Base-by-base conservation (phyloP, 1,284 basidiomycete species). In the Earliella scabrosa region DNA sequence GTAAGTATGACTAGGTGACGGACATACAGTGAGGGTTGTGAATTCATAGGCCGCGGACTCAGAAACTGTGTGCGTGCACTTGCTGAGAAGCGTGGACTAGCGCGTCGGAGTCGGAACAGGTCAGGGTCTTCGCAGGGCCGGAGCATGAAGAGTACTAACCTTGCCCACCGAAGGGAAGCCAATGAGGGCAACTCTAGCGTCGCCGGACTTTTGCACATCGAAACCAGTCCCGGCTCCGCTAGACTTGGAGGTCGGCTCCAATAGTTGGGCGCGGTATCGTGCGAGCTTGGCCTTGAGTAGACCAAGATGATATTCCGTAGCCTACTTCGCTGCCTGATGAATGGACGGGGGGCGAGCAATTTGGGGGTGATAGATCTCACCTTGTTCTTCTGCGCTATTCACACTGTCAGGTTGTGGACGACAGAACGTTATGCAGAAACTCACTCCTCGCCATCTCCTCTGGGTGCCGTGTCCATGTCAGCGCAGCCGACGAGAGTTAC, bases 161-260 rank as follows among this genome's bases (percentile, higher is more conserved):
- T 94, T 96, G 72, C 95, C 95, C 45, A 98, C 95, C 10, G 95
- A 97, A 0, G 93, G 94, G 73, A 96, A 96, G 20, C 93, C 96
- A 54, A 98, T 98, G 57, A 98, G 77, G 21, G 93, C 95, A 21
- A 98, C 93, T 69, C 95, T 81, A 29, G 95, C 95, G 75, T 97
- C 95, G 59, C 95, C 95, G 20, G 92, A 92, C 72, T 97, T 97
- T 73, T 95, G 88, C 1, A 98, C 95, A 66, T 97, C 94, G 62
- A 97, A 97, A 0, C 95, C 95, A 61, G 91, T 86, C 29, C 95
- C 95, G 23, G 85, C 82, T 21, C 90, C 87, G 20, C 90, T 85
- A 14, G 90, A 91, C 70, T 95, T 95, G 44, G 87, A 79, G 1
- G 89, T 76, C 0, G 94, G 93, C 69, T 97, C 94, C 5, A 96